Percentiles rank a stretch among this genome's conserved stretches.
These are phyloP conservation scores for Microdochium trichocladiopsis DNA, from an alignment of 2,329 filamentous ascomycete genomes.

Conservation along the genomic window DNA sequence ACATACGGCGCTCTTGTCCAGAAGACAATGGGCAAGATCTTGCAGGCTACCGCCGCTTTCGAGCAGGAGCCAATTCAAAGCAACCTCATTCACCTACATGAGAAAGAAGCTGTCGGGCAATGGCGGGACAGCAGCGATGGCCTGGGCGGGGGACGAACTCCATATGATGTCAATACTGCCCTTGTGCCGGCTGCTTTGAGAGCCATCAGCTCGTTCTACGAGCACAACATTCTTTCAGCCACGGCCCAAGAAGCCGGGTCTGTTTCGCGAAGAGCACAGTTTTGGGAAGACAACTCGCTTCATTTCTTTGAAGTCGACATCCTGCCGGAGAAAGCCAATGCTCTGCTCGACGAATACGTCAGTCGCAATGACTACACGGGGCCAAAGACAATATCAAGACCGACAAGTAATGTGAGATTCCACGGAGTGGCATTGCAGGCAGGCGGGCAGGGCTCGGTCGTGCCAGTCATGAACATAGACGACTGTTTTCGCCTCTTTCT, in stretches of 20 bases:
- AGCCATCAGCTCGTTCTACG: constrained; percentile 45
- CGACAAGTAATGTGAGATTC: constrained; percentile 36
- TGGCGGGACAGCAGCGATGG: constrained; percentile 58
- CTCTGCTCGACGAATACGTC: constrained; percentile 41
- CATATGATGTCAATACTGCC: constrained; percentile 59
- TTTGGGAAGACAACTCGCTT: constrained; percentile 58
- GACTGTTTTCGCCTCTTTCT: constrained; percentile 58
- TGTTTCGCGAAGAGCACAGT: constrained; percentile 22
- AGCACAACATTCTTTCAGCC: constrained; percentile 39
- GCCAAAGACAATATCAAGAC: constrained; percentile 32
- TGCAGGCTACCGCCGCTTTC: constrained; percentile 48
- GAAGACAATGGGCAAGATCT: constrained; percentile 49
- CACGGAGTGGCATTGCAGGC: constrained; percentile 51
- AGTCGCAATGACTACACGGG: constrained; percentile 32
- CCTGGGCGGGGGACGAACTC: constrained; percentile 54
- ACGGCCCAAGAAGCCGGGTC: constrained; percentile 40
- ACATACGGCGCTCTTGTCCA: constrained; percentile 44
- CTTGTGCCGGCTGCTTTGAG: constrained; percentile 54
- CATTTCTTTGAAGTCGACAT: constrained; percentile 46
- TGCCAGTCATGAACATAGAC: constrained; percentile 57
- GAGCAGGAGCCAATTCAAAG: constrained; percentile 38
- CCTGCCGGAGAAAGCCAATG: constrained; percentile 31
- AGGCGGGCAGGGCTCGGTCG: constrained; percentile 36
- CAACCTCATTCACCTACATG: constrained; percentile 52
- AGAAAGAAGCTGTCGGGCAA: constrained; percentile 47